Conservation (phyloP, 108 stramenopile species). For the Seminavis robusta region DNA sequence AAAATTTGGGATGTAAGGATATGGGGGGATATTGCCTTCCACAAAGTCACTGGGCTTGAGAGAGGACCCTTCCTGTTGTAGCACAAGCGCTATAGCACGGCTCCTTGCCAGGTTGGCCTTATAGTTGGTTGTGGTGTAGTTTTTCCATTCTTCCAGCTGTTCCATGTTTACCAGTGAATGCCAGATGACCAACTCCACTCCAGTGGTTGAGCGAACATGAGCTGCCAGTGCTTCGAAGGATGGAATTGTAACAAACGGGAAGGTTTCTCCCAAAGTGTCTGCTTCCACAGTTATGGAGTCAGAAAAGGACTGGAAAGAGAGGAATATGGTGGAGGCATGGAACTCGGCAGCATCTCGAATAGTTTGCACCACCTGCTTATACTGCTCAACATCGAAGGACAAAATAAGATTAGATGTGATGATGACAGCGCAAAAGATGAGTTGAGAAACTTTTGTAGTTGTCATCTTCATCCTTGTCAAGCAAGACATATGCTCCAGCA, state of each 20-base stretch:
- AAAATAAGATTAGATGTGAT: too few species aligned
- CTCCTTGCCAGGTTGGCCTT: too few species aligned
- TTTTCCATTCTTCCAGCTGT: constrained; percentile 2
- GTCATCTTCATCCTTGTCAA: too few species aligned
- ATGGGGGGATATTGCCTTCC: too few species aligned
- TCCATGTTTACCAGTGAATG: neutral
- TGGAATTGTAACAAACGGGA: neutral
- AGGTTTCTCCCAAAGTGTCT: neutral
- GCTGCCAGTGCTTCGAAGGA: neutral
- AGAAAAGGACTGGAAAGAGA: neutral
- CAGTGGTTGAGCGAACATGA: neutral
- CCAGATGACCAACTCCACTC: neutral
- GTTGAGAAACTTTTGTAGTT: too few species aligned
- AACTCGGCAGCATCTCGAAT: neutral
- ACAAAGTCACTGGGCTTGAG: too few species aligned
- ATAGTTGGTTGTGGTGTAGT: constrained; percentile 2
- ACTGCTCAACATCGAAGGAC: neutral
- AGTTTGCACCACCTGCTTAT: neutral
- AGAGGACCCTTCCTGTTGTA: too few species aligned
- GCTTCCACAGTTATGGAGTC: neutral
- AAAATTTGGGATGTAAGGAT: too few species aligned
- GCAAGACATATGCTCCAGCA: too few species aligned
- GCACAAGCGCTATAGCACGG: too few species aligned
- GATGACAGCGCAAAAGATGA: too few species aligned
- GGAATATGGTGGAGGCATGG: neutral